Base-by-base conservation (phyloP, 2,329 filamentous ascomycete species). In the Lecanicillium sp. region DNA sequence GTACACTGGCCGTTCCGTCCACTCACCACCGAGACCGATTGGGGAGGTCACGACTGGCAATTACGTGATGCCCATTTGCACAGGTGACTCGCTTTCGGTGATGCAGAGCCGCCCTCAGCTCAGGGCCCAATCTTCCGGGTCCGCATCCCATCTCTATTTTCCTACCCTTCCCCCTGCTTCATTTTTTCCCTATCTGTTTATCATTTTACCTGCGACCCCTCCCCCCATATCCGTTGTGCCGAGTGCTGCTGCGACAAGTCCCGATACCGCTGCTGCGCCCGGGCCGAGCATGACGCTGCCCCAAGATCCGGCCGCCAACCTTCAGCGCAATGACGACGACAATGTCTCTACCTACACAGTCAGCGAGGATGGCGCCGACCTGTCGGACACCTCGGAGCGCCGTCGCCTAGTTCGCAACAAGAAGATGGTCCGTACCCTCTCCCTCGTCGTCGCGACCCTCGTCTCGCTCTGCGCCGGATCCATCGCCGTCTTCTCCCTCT, bases 401-500 rank as follows among this genome's bases (percentile, higher is more conserved):
- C 54, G 57, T 33, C 59, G 55, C 38, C 52, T 52, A 35, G 49
- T 56, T 21, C 58, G 56, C 35, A 57, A 55, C 43, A 68, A 64
- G 47, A 58, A 62, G 27, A 46, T 59, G n/a, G 53, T 67, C 24
- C 73, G 72, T 49, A 54, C 66, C 55, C 48, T 77, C 38, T 74
- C 79, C 48, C 81, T 83, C 58, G 54, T 73, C 23, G 70, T 71
- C 19, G 74, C 80, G 23, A 72, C 82, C 24, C 53, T 80, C 14
- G 73, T 74, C 14, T 72, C 79, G 12, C 77, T 96, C 26, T 93
- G 87, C 63, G 91, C 90, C 24, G 93, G 91, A 52, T 94, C 88
- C 59, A 88, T 97, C 60, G 90, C 89, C 42, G 87, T 90, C 41
- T 98, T 93, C 71, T 95, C 90, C 29, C 81, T 98, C 26, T 98